These are phyloP conservation scores for Diaporthe aspalathi DNA, from an alignment of 2,329 filamentous ascomycete genomes.

Conservation along the genomic window DNA sequence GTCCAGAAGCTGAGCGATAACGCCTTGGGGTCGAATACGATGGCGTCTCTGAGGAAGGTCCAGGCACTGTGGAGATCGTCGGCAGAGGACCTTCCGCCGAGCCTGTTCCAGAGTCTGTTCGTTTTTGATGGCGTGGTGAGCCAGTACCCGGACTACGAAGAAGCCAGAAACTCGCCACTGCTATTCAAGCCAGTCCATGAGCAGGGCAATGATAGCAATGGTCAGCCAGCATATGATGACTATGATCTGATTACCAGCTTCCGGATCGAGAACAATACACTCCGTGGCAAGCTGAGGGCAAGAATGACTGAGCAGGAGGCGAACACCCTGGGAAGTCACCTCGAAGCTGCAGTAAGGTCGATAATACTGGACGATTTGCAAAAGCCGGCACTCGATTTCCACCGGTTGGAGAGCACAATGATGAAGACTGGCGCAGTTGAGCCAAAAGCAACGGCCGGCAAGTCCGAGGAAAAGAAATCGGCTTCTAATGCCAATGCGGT, in stretches of 20 bases:
- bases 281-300: constrained; percentile 41
- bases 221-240: constrained; percentile 41
- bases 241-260: constrained; percentile 45
- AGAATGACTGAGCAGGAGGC: constrained; percentile 33
- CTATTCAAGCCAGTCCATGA: constrained; percentile 6
- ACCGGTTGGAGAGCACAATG: constrained; percentile 8
- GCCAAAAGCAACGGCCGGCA: not conserved
- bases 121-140: constrained; percentile 43
- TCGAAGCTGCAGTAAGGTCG: constrained; percentile 29
- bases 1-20: constrained; percentile 40
- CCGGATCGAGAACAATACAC: constrained; percentile 39
- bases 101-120: constrained; percentile 44
- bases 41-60: constrained; percentile 42
- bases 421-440: not conserved
- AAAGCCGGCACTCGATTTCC: constrained; percentile 17
- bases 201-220: not conserved
- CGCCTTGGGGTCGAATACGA: constrained; percentile 37
- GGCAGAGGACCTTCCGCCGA: constrained; percentile 24
- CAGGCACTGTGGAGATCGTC: constrained; percentile 43
- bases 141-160: not conserved
- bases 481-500: constrained; percentile 32
- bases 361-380: constrained; percentile 19
- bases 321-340: constrained; percentile 30
- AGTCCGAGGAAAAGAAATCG: not conserved
- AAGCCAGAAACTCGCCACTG: not conserved